A percentile compares a stretch with the other conserved stretches of the same genome.
phyloP scores from a whole-genome alignment of 1,284 basidiomycete genomes.

The Apiotrichum brassicae region DNA sequence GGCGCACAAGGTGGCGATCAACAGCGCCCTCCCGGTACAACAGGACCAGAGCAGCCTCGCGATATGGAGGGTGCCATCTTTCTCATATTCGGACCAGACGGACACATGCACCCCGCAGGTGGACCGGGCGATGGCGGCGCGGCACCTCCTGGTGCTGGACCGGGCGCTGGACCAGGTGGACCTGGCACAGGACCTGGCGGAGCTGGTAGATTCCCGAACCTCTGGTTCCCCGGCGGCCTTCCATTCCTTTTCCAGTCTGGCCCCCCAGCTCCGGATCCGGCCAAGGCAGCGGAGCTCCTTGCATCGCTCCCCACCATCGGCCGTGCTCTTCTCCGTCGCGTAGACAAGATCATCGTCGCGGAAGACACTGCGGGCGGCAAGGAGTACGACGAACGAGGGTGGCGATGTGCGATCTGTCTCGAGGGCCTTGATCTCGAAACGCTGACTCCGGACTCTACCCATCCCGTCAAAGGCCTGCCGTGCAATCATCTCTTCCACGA shows the following conservation, averaged over 20 bases:
- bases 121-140: too few relatives aligned
- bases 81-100: too few relatives aligned
- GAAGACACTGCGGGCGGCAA: slow-evolving; percentile 26
- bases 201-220: not conserved
- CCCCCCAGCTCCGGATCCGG: slow-evolving; percentile 24
- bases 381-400: slow-evolving; percentile 26
- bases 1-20: not conserved
- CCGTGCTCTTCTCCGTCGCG: slow-evolving; percentile 25
- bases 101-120: too few relatives aligned
- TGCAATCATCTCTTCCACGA: slow-evolving; percentile 46
- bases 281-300: slow-evolving; percentile 39
- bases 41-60: too few relatives aligned
- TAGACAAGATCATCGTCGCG: slow-evolving; percentile 33
- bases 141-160: not conserved
- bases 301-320: slow-evolving; percentile 32
- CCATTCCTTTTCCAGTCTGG: slow-evolving; percentile 3
- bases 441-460: slow-evolving; percentile 4
- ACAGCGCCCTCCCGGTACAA: too few relatives aligned
- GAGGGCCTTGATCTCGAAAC: slow-evolving; percentile 27
- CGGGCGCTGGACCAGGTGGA: not conserved
- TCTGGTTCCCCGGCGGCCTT: slow-evolving; percentile 9
- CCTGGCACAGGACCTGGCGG: not conserved
- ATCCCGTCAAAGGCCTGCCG: slow-evolving; percentile 39
- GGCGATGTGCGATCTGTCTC: slow-evolving; percentile 42
- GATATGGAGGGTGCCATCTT: too few relatives aligned